These are phyloP conservation scores for Fusarium austroafricanum DNA, from an alignment of 2,329 filamentous ascomycete genomes.

Conservation along the genomic window DNA sequence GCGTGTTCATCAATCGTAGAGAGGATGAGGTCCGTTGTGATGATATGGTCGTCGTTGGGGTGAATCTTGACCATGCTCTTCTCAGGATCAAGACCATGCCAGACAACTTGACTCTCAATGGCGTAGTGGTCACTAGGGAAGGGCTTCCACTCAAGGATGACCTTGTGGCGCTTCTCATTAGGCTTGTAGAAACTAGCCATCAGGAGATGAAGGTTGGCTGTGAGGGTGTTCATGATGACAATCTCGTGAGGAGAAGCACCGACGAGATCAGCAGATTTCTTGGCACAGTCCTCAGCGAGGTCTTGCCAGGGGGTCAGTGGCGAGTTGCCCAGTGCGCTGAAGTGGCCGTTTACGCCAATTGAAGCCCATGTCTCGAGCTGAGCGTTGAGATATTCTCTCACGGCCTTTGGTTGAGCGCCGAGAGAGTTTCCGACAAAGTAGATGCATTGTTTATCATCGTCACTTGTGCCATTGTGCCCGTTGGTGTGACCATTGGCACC, in stretches of 20 bases:
- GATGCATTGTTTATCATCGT: constrained; percentile 58
- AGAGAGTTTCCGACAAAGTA: constrained; percentile 94
- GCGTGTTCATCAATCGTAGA: constrained; percentile 80
- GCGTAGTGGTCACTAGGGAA: constrained; percentile 92
- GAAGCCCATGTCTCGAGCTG: constrained; percentile 87
- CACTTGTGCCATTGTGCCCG: constrained; percentile 3
- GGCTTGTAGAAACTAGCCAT: constrained; percentile 88
- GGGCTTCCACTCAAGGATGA: constrained; percentile 89
- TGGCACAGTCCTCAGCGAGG: constrained; percentile 79
- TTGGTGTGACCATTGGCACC: constrained; percentile 21
- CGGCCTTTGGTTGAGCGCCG: constrained; percentile 81
- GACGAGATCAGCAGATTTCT: constrained; percentile 77
- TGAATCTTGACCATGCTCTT: constrained; percentile 80
- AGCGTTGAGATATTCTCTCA: constrained; percentile 72
- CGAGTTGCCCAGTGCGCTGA: constrained; percentile 74
- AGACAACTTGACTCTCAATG: constrained; percentile 81
- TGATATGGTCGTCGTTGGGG: constrained; percentile 68
- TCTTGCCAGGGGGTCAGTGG: constrained; percentile 79
- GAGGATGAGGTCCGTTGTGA: constrained; percentile 78
- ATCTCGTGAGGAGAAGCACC: constrained; percentile 80
- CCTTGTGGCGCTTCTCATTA: constrained; percentile 73
- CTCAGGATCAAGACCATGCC: constrained; percentile 74
- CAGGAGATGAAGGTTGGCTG: constrained; percentile 82
- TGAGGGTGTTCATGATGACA: constrained; percentile 89
- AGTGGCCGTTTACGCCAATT: constrained; percentile 88